phyloP scores from a whole-genome alignment of 495 filamentous ascomycete species.

The Aspergillus haitiensis region DNA sequence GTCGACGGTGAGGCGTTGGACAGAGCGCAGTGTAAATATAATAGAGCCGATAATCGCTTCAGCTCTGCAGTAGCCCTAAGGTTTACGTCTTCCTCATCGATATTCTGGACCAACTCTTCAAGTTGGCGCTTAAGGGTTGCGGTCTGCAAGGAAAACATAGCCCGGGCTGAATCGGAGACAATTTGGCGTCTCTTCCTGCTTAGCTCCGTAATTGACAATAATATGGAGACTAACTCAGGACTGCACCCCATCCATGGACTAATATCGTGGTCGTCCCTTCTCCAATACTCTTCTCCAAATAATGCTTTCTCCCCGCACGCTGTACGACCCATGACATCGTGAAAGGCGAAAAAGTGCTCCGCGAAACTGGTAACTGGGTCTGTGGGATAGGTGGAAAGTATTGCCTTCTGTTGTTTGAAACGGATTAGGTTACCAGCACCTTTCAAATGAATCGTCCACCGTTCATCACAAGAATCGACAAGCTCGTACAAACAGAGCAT shows the following conservation, averaged over 20 bases:
- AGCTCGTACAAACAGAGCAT: conserved; percentile 50
- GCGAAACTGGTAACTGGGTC: conserved; percentile 40
- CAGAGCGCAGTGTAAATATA: conserved; percentile 46
- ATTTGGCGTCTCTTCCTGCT: conserved; percentile 37
- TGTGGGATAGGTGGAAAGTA: conserved; percentile 18
- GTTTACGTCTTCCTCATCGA: conserved; percentile 36
- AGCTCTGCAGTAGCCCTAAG: conserved; percentile 41
- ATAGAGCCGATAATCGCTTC: conserved; percentile 42
- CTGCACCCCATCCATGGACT: conserved; percentile 52
- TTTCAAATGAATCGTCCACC: conserved; percentile 47
- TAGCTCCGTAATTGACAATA: conserved; percentile 46
- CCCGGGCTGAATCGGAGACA: conserved; percentile 26
- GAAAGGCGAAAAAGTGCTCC: conserved; percentile 50
- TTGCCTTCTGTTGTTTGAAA: conserved; percentile 30
- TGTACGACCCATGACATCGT: conserved; percentile 51
- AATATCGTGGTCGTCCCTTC: conserved; percentile 35
- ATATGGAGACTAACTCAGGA: conserved; percentile 41
- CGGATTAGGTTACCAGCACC: conserved; percentile 47
- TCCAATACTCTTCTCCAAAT: conserved; percentile 48
- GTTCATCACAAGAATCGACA: conserved; percentile 46
- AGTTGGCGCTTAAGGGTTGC: conserved; percentile 34
- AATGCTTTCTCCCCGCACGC: conserved; percentile 43
- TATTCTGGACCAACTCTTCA: conserved; percentile 37
- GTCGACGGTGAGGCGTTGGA: conserved; percentile 42
- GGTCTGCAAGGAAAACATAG: conserved; percentile 32